Percentiles rank a stretch among this genome's conserved stretches.
These are phyloP conservation scores for Fusarium scirpi DNA, from an alignment of 2,329 filamentous ascomycete genomes.

Conservation along the genomic window DNA sequence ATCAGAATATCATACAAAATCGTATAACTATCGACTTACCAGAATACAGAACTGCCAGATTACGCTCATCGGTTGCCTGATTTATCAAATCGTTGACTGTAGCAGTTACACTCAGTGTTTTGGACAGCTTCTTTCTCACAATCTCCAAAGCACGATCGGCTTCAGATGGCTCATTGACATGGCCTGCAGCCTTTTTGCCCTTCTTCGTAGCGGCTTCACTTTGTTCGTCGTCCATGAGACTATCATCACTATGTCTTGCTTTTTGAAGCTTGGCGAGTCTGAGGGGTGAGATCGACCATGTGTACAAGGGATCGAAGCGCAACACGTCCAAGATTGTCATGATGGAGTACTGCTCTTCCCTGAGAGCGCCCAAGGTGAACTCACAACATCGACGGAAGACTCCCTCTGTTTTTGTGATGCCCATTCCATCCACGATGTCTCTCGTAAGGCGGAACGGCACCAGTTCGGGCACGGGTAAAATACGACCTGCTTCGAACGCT, in stretches of 20 bases:
- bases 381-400: constrained; percentile 98
- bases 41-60: constrained; percentile 90
- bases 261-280: constrained; percentile 74
- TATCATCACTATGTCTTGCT: constrained; percentile 65
- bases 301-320: constrained; percentile 97
- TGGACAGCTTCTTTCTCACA: constrained; percentile 94
- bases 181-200: constrained; percentile 50
- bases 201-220: constrained; percentile 58
- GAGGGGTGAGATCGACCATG: constrained; percentile 87
- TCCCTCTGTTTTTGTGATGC: constrained; percentile 92
- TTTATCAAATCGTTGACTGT: constrained; percentile 98
- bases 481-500: constrained; percentile 94
- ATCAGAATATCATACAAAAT: neutral
- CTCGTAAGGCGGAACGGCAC: constrained; percentile 95
- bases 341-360: constrained; percentile 96
- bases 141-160: constrained; percentile 92
- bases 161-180: constrained; percentile 73
- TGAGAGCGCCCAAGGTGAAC: constrained; percentile 92
- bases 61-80: constrained; percentile 91
- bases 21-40: constrained; percentile 61
- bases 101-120: constrained; percentile 91
- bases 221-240: constrained; percentile 53
- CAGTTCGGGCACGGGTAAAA: constrained; percentile 94
- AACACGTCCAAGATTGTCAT: constrained; percentile 98
- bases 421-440: constrained; percentile 97